Percentiles rank a stretch among this genome's conserved stretches.
These are phyloP conservation scores for Ophiostoma pallidulum DNA, from an alignment of 2,329 filamentous ascomycete species.

Conservation along the genomic window DNA sequence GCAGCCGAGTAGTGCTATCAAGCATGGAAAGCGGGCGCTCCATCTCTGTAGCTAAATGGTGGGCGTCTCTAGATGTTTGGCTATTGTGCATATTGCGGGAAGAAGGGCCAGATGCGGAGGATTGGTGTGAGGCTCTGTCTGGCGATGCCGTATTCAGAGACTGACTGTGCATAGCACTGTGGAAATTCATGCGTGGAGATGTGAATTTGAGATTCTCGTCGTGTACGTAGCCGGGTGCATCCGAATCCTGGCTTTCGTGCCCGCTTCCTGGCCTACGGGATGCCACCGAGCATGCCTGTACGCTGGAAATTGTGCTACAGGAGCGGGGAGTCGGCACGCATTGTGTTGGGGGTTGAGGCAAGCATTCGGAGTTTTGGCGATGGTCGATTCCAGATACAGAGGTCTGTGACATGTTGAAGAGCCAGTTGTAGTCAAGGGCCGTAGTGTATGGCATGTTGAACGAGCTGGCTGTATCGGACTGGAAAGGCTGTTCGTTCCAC, in stretches of 20 bases:
- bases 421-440: slow-evolving; percentile 15
- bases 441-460: slow-evolving; percentile 18
- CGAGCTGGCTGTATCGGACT: slow-evolving; percentile 16
- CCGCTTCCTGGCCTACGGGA: neutral
- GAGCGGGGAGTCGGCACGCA: neutral
- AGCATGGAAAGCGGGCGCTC: slow-evolving; percentile 11
- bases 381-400: too few species aligned
- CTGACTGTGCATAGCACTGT: too few species aligned
- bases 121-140: too few species aligned
- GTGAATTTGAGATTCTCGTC: too few species aligned
- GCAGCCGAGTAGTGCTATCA: neutral
- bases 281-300: neutral
- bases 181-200: too few species aligned
- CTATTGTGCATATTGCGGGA: too few species aligned
- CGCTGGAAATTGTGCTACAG: neutral
- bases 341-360: neutral
- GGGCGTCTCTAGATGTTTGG: too few species aligned
- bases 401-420: slow-evolving; percentile 15
- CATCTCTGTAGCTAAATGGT: neutral
- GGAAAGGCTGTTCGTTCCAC: slow-evolving; percentile 12
- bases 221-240: too few species aligned
- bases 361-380: too few species aligned
- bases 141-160: too few species aligned
- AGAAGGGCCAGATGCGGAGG: too few species aligned
- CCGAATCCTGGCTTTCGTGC: neutral